Conservation (phyloP, 202 grass and related monocot species). For the Hordeum pubiflorum region DNA sequence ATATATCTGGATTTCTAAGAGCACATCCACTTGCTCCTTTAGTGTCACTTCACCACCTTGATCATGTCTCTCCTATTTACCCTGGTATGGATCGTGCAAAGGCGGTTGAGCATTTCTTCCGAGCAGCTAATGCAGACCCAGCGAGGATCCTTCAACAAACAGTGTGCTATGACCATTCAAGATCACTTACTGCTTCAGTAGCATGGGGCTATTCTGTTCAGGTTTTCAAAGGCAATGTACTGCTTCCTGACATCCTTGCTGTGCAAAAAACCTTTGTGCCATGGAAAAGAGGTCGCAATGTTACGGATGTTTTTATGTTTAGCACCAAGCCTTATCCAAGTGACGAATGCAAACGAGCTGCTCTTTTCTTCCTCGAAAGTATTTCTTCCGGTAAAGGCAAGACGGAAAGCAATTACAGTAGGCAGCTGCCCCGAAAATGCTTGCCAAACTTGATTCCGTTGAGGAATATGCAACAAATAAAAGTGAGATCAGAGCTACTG, state of each 20-base stretch:
- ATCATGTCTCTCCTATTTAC: constrained; percentile 63
- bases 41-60: constrained; percentile 85
- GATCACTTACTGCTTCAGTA: constrained; percentile 52
- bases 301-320: constrained; percentile 63
- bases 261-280: constrained; percentile 68
- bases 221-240: constrained; percentile 62
- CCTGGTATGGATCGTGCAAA: constrained; percentile 57
- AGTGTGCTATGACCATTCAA: constrained; percentile 67
- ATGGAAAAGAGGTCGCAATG: constrained; percentile 58
- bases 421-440: constrained; percentile 48
- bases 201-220: constrained; percentile 79
- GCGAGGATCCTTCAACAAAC: constrained; percentile 75
- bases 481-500: constrained; percentile 39
- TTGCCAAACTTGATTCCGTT: constrained; percentile 26
- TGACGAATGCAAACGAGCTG: constrained; percentile 61
- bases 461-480: constrained; percentile 43
- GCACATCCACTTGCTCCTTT: constrained; percentile 72
- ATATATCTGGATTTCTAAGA: constrained; percentile 78
- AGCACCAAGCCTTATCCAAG: constrained; percentile 49
- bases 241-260: constrained; percentile 70
- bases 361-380: constrained; percentile 60
- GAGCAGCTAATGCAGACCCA: constrained; percentile 52
- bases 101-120: constrained; percentile 54
- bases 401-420: constrained; percentile 57
- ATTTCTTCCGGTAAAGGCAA: constrained; percentile 35